These are phyloP conservation scores for Yarrowia galli DNA, from an alignment of 1,139 yeast species.

Conservation along the genomic window DNA sequence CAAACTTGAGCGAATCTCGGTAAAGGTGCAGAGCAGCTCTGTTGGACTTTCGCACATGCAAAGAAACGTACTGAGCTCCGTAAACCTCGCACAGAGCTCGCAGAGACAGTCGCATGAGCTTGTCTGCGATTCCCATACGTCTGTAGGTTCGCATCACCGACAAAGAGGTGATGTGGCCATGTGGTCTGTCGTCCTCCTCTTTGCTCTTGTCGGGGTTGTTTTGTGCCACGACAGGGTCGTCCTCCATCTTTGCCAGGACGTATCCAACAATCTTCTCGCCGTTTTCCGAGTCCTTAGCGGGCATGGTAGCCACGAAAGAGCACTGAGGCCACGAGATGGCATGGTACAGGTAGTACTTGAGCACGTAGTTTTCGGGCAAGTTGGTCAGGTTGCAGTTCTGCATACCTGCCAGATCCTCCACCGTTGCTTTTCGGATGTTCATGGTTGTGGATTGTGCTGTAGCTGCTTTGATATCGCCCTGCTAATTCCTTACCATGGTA, in stretches of 20 bases:
- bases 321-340: constrained; percentile 97
- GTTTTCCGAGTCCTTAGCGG: constrained; percentile 49
- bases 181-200: constrained; percentile 78
- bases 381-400: constrained; percentile 94
- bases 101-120: constrained; percentile 87
- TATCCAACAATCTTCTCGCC: constrained; percentile 87
- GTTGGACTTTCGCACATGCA: constrained; percentile 93
- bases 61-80: constrained; percentile 81
- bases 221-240: constrained; percentile 49
- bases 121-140: constrained; percentile 93
- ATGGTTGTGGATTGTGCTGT: constrained; percentile 49
- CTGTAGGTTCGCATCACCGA: constrained; percentile 96
- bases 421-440: constrained; percentile 87
- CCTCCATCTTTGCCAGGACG: constrained; percentile 96
- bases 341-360: constrained; percentile 94
- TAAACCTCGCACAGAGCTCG: constrained; percentile 83
- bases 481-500: no score
- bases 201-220: constrained; percentile 45
- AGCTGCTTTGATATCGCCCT: neutral
- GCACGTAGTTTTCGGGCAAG: constrained; percentile 91
- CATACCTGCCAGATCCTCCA: constrained; percentile 89
- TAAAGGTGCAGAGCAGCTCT: constrained; percentile 93
- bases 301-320: constrained; percentile 89
- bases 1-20: constrained; percentile 83
- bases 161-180: constrained; percentile 93